Base-by-base conservation (phyloP, 768 basidiomycete species). In the Nidula microcarpa region DNA sequence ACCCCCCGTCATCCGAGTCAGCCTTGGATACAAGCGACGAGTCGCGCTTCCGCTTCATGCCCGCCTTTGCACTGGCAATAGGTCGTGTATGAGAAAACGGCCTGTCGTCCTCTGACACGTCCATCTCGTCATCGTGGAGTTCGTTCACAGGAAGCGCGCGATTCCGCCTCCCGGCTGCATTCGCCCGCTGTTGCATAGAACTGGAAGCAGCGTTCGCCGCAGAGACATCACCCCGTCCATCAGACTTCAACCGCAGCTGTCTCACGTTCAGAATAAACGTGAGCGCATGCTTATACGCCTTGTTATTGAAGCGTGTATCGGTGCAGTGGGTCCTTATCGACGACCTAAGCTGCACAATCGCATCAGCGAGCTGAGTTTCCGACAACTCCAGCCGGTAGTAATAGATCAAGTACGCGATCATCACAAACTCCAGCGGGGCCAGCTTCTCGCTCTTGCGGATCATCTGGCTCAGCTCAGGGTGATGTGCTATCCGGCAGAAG, bases 401-500 rank as follows among this genome's bases (percentile, higher is more conserved):
- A 35, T 52, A 49, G 30, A 55, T 52, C 16, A 55, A 34, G 46
- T 47, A 52, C 6, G 51, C 10, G 16, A 46, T 35, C 8, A 52
- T 33, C 14, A 55, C 54, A 51, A 79, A 76, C 53, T 77, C 76
- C 39, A 74, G 68, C 1, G 77, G 73, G 7, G 75, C 68, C 4
- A 78, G 66, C 16, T 59, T 61, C 14, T 33, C 18, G 37, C 37
- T 34, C 13, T 47, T 66, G 64, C 18, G 14, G 2, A 72, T 37
- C 0, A 54, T 46, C 4, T 46, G 18, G 2, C 61, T 49, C 35
- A 63, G 50, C 0, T 50, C 43, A 0, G 53, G 51, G 43, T 63
- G 37, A 2, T 49, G 30, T 4, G 55, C 50, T 9, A 68, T 58
- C 4, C 57, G 48, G 49, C 62, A 63, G 46, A 62, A 63, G 9